Conservation (phyloP, 768 basidiomycete genomes). For the Lactarius vividus region DNA sequence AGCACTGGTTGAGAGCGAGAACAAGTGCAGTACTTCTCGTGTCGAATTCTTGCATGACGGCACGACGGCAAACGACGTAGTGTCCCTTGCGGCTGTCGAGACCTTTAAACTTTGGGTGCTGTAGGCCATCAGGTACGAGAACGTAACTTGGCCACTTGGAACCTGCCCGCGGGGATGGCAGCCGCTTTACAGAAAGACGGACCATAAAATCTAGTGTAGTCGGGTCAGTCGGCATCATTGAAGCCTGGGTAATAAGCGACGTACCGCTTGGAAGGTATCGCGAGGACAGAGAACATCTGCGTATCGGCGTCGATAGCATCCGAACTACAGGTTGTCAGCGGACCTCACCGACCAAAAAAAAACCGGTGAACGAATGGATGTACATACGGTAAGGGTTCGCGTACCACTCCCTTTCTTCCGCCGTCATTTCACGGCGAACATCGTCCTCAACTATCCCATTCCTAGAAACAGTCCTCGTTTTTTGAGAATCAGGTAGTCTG, state of each 20-base stretch:
- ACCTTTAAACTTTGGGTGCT: conserved; percentile 58
- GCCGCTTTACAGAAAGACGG: conserved; percentile 51
- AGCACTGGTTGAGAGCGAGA: neutral
- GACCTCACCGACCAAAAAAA: neutral
- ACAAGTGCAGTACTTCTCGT: conserved; percentile 36
- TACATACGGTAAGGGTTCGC: conserved; percentile 71
- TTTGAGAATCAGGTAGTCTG: conserved; percentile 33
- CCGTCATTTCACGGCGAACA: conserved; percentile 55
- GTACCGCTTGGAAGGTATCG: conserved; percentile 58
- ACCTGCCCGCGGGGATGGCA: conserved; percentile 33
- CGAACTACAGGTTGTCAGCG: conserved; percentile 45
- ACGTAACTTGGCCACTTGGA: conserved; percentile 32
- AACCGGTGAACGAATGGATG: conserved; percentile 1
- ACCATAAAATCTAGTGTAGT: conserved; percentile 57
- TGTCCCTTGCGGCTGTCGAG: conserved; percentile 44
- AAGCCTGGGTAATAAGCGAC: neutral
- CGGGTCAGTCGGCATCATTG: neutral
- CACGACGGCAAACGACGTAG: conserved; percentile 63
- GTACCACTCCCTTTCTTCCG: conserved; percentile 63
- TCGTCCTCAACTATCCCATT: conserved; percentile 20
- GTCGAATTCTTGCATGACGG: conserved; percentile 41
- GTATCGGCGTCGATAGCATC: conserved; percentile 66
- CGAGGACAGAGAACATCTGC: conserved; percentile 50
- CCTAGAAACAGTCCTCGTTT: conserved; percentile 23
- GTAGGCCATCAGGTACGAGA: conserved; percentile 58